phyloP scores from a whole-genome alignment of 2,329 filamentous ascomycete genomes.

The Ophiostoma australiae region DNA sequence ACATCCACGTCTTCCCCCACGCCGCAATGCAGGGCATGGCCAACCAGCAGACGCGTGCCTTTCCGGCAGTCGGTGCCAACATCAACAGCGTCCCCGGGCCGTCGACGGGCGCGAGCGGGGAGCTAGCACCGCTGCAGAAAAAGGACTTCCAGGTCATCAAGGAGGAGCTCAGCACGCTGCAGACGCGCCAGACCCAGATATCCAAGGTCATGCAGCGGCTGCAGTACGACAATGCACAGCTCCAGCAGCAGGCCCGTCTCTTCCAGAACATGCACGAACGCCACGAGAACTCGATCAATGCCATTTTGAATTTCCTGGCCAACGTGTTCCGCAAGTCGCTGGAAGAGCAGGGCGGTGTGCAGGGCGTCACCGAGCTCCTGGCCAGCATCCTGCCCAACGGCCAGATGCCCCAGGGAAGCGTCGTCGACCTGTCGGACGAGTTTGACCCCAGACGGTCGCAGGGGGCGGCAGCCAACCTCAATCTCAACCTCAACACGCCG shows the following conservation, averaged over 20 bases:
- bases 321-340: conserved; percentile 94
- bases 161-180: conserved; percentile 73
- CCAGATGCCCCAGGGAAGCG: conserved; percentile 50
- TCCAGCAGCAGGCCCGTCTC: conserved; percentile 80
- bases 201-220: conserved; percentile 74
- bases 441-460: conserved; percentile 48
- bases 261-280: conserved; percentile 90
- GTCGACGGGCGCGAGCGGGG: conserved; percentile 32
- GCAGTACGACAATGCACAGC: conserved; percentile 77
- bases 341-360: conserved; percentile 70
- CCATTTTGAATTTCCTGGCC: conserved; percentile 93
- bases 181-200: conserved; percentile 82
- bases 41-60: conserved; percentile 30
- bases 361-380: conserved; percentile 81
- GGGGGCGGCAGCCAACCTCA: conserved; percentile 31
- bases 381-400: conserved; percentile 63
- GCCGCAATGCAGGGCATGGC: conserved; percentile 26
- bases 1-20: conserved; percentile 33
- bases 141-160: conserved; percentile 75
- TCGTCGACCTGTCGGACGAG: conserved; percentile 57
- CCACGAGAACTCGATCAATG: conserved; percentile 98
- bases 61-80: conserved; percentile 32
- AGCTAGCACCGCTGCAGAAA: conserved; percentile 50
- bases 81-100: neutral
- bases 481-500: conserved; percentile 32